phyloP scores from a whole-genome alignment of 306 rosid species.

The Crataegus laevigata region DNA sequence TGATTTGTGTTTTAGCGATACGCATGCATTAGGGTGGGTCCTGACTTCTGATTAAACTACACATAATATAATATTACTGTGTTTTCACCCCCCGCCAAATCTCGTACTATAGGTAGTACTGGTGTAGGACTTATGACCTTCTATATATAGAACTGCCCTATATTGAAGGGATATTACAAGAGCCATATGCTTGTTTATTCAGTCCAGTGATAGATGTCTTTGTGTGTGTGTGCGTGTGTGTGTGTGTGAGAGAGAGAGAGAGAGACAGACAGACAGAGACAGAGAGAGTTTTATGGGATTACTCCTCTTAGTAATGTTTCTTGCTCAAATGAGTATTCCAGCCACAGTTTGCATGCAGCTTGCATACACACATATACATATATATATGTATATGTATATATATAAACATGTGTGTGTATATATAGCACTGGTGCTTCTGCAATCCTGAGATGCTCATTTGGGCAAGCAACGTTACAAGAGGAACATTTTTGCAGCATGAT shows the following conservation, averaged over 20 bases:
- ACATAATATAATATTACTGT: not conserved
- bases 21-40: not conserved
- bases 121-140: not conserved
- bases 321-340: conserved; percentile 99
- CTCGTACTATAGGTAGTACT: not conserved
- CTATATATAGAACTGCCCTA: not conserved
- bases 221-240: not conserved
- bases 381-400: not conserved
- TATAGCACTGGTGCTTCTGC: not conserved
- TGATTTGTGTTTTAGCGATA: not conserved
- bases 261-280: not conserved
- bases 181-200: not conserved
- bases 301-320: conserved; percentile 50
- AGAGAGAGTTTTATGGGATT: not conserved
- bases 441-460: conserved; percentile 66
- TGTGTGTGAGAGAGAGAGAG: not conserved
- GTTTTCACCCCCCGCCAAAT: not conserved
- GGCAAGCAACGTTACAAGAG: conserved; percentile 50
- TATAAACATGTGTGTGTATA: too few relatives aligned
- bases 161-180: not conserved
- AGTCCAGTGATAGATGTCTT: not conserved
- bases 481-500: not conserved
- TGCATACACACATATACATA: not conserved
- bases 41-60: not conserved
- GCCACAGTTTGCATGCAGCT: conserved; percentile 10